phyloP scores from a whole-genome alignment of 2,329 filamentous ascomycete genomes.

The Cryphonectria parasitica region DNA sequence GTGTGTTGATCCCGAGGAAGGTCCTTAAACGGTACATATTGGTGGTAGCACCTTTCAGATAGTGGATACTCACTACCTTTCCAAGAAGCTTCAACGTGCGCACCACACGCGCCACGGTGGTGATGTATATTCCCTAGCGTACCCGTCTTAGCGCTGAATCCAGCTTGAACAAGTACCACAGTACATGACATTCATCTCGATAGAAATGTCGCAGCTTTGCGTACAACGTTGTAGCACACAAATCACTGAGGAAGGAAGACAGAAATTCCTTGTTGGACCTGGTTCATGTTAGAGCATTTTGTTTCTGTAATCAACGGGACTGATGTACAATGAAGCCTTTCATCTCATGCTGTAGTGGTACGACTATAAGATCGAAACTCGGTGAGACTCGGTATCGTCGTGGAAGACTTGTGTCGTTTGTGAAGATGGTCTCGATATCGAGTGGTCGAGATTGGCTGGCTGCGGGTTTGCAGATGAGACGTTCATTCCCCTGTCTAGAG shows the following conservation, averaged over 20 bases:
- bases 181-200: background rate
- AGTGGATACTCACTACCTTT: background rate
- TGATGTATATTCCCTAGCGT: background rate
- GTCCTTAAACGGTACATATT: background rate
- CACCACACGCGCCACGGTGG: background rate
- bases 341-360: background rate
- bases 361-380: background rate
- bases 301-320: background rate
- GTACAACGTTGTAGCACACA: background rate
- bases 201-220: background rate
- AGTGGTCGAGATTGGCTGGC: constrained; percentile 1
- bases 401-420: background rate
- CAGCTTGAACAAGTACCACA: background rate
- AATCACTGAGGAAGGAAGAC: background rate
- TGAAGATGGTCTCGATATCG: background rate
- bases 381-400: background rate
- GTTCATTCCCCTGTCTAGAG: background rate
- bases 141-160: background rate
- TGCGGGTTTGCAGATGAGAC: background rate
- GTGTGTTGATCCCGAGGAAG: constrained; percentile 3
- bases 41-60: background rate
- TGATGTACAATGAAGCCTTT: background rate
- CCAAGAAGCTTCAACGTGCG: background rate
- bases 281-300: background rate
- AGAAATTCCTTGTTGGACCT: background rate